phyloP scores from a whole-genome alignment of 2,329 filamentous ascomycete species.

The Epichloe sp. region DNA sequence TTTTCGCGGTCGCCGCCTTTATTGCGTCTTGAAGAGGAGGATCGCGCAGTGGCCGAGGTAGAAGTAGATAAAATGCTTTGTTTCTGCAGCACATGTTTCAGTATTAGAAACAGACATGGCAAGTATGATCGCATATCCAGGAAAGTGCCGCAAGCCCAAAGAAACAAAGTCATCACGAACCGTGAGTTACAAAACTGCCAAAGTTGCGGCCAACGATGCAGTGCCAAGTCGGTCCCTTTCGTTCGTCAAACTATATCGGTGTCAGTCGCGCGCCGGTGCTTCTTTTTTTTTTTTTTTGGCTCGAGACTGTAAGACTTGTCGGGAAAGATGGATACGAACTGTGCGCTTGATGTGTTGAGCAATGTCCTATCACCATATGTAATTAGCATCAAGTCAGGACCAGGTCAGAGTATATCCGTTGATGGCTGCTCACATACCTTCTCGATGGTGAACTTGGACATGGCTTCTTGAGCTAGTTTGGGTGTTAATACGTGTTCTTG shows the following conservation, averaged over 20 bases:
- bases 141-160: too few relatives aligned
- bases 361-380: constrained; percentile 55
- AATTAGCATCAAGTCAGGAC: constrained; percentile 8
- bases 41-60: constrained; percentile 98
- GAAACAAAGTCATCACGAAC: constrained; percentile 34
- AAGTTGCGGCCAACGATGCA: constrained; percentile 98
- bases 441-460: constrained; percentile 49
- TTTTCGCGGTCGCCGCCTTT: neutral
- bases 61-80: constrained; percentile 99
- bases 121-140: neutral
- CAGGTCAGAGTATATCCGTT: neutral
- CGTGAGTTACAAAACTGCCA: constrained; percentile 96
- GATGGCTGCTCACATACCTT: constrained; percentile 29
- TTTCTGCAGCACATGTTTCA: constrained; percentile 46
- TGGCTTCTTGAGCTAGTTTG: constrained; percentile 44
- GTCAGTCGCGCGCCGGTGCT: neutral
- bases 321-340: constrained; percentile 32
- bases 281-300: neutral
- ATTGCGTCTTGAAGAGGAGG: constrained; percentile 98
- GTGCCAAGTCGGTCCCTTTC: constrained; percentile 97
- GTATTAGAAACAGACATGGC: neutral
- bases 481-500: neutral
- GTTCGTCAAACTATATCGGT: constrained; percentile 67
- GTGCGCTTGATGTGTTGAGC: constrained; percentile 93
- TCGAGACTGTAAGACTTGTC: neutral